phyloP scores from a whole-genome alignment of 2,329 filamentous ascomycete genomes.

The Aspergillus jensenii region DNA sequence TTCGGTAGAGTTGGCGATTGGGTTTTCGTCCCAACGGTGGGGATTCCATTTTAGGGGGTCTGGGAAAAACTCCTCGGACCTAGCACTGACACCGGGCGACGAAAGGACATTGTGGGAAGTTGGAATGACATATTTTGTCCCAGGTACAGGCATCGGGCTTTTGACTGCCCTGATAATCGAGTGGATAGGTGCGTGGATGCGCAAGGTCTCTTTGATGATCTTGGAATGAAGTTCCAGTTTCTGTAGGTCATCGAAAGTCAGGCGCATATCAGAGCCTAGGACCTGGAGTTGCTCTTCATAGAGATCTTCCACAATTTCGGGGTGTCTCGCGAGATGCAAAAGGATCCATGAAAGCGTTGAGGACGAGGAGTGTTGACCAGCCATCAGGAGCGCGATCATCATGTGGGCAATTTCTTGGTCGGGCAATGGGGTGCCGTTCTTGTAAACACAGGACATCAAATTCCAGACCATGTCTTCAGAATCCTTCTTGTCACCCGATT shows the following conservation, averaged over 20 bases:
- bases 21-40: slow-evolving; percentile 76
- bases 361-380: slow-evolving; percentile 84
- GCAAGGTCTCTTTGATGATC: slow-evolving; percentile 87
- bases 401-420: slow-evolving; percentile 86
- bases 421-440: slow-evolving; percentile 74
- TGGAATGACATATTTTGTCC: slow-evolving; percentile 80
- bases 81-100: slow-evolving; percentile 77
- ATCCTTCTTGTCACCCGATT: slow-evolving; percentile 51
- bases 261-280: slow-evolving; percentile 72
- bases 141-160: slow-evolving; percentile 77
- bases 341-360: slow-evolving; percentile 84
- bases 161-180: slow-evolving; percentile 93
- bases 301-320: slow-evolving; percentile 78
- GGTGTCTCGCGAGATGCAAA: slow-evolving; percentile 73
- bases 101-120: slow-evolving; percentile 78
- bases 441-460: slow-evolving; percentile 81
- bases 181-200: slow-evolving; percentile 89
- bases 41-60: slow-evolving; percentile 83
- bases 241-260: slow-evolving; percentile 75
- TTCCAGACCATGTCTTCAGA: slow-evolving; percentile 85
- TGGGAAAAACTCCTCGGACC: slow-evolving; percentile 74
- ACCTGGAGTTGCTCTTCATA: slow-evolving; percentile 75
- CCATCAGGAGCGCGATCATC: slow-evolving; percentile 93
- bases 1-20: slow-evolving; percentile 44
- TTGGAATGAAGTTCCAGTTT: slow-evolving; percentile 79